phyloP scores from a whole-genome alignment of 2,329 filamentous ascomycete species.

The Stagonosporopsis vannaccii region DNA sequence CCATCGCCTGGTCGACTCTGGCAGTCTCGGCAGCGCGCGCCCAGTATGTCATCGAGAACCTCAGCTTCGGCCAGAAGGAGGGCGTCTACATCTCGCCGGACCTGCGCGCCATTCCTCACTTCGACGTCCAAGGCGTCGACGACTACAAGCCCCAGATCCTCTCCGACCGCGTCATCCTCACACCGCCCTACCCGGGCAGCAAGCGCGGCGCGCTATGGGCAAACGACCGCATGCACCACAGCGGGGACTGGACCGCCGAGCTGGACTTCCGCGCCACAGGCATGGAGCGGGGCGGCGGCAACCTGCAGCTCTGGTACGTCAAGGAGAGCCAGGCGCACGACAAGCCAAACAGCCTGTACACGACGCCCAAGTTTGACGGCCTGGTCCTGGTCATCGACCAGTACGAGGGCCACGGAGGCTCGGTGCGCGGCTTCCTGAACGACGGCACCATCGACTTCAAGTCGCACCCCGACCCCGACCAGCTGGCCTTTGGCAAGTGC shows the following conservation, averaged over 20 bases:
- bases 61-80: conserved; percentile 76
- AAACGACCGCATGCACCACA: conserved; percentile 64
- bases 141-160: conserved; percentile 68
- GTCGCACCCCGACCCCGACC: conserved; percentile 77
- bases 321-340: conserved; percentile 71
- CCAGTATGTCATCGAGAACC: conserved; percentile 72
- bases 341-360: conserved; percentile 81
- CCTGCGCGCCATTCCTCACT: conserved; percentile 63
- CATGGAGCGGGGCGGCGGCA: conserved; percentile 83
- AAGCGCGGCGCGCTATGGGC: conserved; percentile 85
- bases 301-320: conserved; percentile 92
- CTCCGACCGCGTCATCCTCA: conserved; percentile 91
- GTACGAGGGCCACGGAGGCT: conserved; percentile 78
- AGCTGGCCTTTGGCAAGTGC: conserved; percentile 91
- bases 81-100: conserved; percentile 72
- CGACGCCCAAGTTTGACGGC: conserved; percentile 85
- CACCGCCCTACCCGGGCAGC: conserved; percentile 85
- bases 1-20: conserved; percentile 52
- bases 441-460: conserved; percentile 85
- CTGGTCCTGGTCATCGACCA: conserved; percentile 85
- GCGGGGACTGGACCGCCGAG: conserved; percentile 79
- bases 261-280: conserved; percentile 89
- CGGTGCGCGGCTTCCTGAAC: conserved; percentile 90
- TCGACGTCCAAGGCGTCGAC: conserved; percentile 59
- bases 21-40: conserved; percentile 63